Evolutionary conservation across 352 stramenopile genomes (phyloP), one percentile per base, ranked within the genome.

Genomic region (Phytophthora aleatoria): DNA sequence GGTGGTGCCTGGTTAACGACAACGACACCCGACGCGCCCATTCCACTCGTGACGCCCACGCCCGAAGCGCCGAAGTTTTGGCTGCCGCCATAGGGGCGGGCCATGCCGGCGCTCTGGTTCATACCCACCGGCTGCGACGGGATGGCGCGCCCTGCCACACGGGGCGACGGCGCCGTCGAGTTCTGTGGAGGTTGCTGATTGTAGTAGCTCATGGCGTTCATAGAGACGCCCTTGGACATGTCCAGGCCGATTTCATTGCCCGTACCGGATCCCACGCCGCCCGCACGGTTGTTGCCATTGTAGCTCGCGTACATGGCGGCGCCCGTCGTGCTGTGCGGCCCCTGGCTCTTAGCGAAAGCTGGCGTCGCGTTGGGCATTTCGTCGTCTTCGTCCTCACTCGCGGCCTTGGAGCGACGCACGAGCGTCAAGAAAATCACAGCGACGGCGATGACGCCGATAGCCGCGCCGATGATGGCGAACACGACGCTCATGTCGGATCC

Each of bases 391-490:
- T 91, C 83, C 2, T 90, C 79, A 15, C 54, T 51, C 13, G 79
- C 73, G 1, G 79, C 73, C n/a, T 80, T 83, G 35, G 83, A 92
- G 43, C 83, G 83, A 45, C 83, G 83, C 59, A 92, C 83, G 20
- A 92, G 78, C 39, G 80, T 87, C 42, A 92, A 67, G 66, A 92
- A 92, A 43, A 92, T 92, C 3, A 92, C 74, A 15, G 77, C 83
- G 9, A 92, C 83, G 10, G 83, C 83, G 61, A 92, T 90, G n/a
- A 92, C 81, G 45, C 83, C 83, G 38, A 92, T 92, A 2, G 83
- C 81, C 12, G 81, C 83, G 11, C 83, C 83, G 38, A 92, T 87
- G 51, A 92, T 92, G 11, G 75, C 83, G 33, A 92, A 92, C 35
- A 92, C 77, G 52, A 90, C 77, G 42, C 75, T 90, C 81, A 90